phyloP scores from a whole-genome alignment of 768 basidiomycete genomes.

The Chalciporus piperatus region DNA sequence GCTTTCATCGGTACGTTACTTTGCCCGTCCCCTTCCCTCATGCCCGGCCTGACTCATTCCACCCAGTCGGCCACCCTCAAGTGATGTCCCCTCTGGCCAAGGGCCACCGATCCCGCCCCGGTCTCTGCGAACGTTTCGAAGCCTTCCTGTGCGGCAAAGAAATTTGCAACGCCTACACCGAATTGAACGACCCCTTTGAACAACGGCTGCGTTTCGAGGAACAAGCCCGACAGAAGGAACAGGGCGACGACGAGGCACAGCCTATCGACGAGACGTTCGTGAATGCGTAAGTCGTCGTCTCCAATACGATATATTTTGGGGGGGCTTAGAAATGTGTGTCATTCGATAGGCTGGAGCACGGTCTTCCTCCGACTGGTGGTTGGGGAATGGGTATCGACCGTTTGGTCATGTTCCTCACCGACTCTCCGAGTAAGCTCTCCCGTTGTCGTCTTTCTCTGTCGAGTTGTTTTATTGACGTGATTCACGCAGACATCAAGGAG shows the following conservation, averaged over 20 bases:
- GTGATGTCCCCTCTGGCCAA: constrained; percentile 99
- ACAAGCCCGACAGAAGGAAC: constrained; percentile 90
- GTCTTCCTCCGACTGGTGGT: constrained; percentile 94
- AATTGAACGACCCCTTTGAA: constrained; percentile 98
- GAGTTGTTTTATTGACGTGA: constrained; percentile 1
- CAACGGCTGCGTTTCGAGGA: constrained; percentile 96
- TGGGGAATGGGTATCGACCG: constrained; percentile 97
- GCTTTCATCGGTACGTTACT: constrained; percentile 78
- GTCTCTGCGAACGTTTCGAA: constrained; percentile 98
- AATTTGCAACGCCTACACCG: constrained; percentile 98
- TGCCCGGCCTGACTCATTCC: constrained; percentile 1
- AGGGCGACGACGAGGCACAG: constrained; percentile 97
- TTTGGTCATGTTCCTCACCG: constrained; percentile 97
- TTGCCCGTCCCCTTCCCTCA: too few relatives aligned
- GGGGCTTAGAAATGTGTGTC: too few relatives aligned
- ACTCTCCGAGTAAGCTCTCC: constrained; percentile 74
- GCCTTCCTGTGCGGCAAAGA: constrained; percentile 98
- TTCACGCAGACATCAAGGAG: constrained; percentile 88
- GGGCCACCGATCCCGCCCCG: constrained; percentile 95
- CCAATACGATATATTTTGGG: background rate
- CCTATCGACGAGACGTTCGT: constrained; percentile 95
- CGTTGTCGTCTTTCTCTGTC: background rate
- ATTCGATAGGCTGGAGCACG: constrained; percentile 79
- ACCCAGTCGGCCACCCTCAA: constrained; percentile 91
- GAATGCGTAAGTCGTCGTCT: constrained; percentile 66